Conservation (phyloP, 1,139 yeast genomes). For the Geotrichum carabidarum region DNA sequence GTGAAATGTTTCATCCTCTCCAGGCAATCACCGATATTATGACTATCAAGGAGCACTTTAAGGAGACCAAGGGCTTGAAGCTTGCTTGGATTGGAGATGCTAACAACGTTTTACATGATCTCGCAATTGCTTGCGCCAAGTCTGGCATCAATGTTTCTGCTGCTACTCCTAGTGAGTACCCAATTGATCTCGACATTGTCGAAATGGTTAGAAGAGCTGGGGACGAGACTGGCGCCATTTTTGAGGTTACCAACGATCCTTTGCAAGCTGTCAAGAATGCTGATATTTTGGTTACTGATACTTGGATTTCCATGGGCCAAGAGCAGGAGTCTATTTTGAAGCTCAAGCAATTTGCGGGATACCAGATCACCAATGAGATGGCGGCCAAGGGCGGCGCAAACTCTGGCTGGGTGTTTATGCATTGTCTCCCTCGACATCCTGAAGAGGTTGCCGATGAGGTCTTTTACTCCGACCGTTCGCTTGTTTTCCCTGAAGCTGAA, state of each 20-base stretch:
- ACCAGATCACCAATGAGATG: constrained; percentile 70
- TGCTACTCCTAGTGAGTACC: constrained; percentile 74
- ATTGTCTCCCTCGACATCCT: constrained; percentile 32
- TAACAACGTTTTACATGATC: constrained; percentile 89
- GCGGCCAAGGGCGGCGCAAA: constrained; percentile 43
- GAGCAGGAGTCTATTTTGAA: constrained; percentile 70
- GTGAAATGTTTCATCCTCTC: constrained; percentile 89
- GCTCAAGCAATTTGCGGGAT: constrained; percentile 75
- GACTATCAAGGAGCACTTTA: constrained; percentile 75
- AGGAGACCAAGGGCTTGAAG: constrained; percentile 55
- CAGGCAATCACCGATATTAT: constrained; percentile 90
- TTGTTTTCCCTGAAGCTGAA: constrained; percentile 94
- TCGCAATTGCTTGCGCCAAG: constrained; percentile 84
- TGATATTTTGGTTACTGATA: constrained; percentile 87
- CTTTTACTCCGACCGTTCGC: constrained; percentile 74
- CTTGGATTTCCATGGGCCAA: constrained; percentile 98
- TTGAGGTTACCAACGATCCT: constrained; percentile 71
- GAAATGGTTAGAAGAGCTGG: constrained; percentile 53
- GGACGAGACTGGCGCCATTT: constrained; percentile 48
- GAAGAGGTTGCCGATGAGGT: constrained; percentile 94
- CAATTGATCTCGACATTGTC: constrained; percentile 55
- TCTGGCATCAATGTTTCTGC: constrained; percentile 77
- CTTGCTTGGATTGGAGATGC: constrained; percentile 97
- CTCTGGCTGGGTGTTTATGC: constrained; percentile 22
- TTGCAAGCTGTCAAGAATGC: constrained; percentile 64